These are phyloP conservation scores for Rosa persica DNA, from an alignment of 306 rosid genomes.

Conservation along the genomic window DNA sequence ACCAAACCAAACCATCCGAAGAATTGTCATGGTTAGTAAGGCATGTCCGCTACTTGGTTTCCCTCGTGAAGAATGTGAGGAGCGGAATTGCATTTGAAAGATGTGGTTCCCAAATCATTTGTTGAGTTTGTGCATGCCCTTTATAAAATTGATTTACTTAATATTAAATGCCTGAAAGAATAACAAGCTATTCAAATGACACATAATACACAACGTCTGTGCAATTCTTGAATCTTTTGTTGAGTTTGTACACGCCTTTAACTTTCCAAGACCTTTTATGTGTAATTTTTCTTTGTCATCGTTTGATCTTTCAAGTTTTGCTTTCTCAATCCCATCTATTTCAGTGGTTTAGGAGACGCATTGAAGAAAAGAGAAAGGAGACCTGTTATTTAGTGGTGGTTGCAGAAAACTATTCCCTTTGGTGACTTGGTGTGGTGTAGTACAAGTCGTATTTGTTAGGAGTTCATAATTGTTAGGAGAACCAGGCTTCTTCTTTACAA, in stretches of 20 bases:
- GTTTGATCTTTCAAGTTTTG: constrained; percentile 5
- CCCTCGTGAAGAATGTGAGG: too few relatives aligned
- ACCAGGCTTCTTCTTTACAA: constrained; percentile 13
- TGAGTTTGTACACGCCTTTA: background rate
- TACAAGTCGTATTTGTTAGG: background rate
- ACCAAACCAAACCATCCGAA: too few relatives aligned
- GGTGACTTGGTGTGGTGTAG: background rate
- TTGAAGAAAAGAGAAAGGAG: constrained; percentile 11
- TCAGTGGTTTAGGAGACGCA: constrained; percentile 24
- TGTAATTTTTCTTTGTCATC: background rate
- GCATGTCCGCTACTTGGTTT: too few relatives aligned
- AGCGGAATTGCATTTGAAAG: too few relatives aligned
- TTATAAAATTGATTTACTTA: too few relatives aligned
- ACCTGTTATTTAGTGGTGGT: constrained; percentile 28
- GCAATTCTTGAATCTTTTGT: background rate
- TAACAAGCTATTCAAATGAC: background rate
- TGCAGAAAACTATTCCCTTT: constrained; percentile 27
- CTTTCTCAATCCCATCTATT: background rate
- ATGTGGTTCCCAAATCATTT: too few relatives aligned
- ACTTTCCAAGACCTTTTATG: background rate
- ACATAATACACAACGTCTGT: background rate
- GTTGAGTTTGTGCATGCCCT: too few relatives aligned
- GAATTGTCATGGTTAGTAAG: too few relatives aligned
- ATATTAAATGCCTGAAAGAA: background rate
- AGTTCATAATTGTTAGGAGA: background rate